phyloP scores from a whole-genome alignment of 1,284 basidiomycete species.

The Wolfiporia cocos region DNA sequence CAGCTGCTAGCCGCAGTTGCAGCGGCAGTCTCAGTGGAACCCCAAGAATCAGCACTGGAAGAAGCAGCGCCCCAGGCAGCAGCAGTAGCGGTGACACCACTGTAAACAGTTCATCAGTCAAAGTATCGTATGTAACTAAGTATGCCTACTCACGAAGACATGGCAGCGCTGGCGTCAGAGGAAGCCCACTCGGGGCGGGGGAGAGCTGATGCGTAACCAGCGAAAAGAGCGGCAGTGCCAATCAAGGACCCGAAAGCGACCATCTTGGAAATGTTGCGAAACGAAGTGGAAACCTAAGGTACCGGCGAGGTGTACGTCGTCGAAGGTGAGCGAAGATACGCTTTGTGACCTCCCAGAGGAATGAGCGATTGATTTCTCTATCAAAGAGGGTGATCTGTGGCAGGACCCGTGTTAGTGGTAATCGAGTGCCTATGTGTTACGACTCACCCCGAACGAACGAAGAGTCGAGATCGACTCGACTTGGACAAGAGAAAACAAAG shows the following conservation, averaged over 20 bases:
- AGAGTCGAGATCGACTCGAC: slow-evolving; percentile 64
- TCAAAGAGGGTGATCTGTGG: slow-evolving; percentile 65
- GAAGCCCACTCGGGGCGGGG: slow-evolving; percentile 41
- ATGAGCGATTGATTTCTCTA: slow-evolving; percentile 49
- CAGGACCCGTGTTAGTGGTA: slow-evolving; percentile 8
- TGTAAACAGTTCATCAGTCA: neutral
- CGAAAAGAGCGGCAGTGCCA: slow-evolving; percentile 44
- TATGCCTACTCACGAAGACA: slow-evolving; percentile 25
- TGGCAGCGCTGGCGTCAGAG: slow-evolving; percentile 38
- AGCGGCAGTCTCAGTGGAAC: slow-evolving; percentile 3
- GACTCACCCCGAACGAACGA: slow-evolving; percentile 43
- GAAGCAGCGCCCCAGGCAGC: slow-evolving; percentile 3
- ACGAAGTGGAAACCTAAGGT: slow-evolving; percentile 24
- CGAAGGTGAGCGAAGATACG: slow-evolving; percentile 29
- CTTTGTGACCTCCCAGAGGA: slow-evolving; percentile 50
- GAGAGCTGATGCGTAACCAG: slow-evolving; percentile 42
- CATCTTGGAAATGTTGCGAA: slow-evolving; percentile 36
- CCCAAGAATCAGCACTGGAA: slow-evolving; percentile 3
- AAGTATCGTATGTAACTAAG: neutral
- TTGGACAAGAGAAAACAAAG: slow-evolving; percentile 34
- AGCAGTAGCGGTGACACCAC: neutral
- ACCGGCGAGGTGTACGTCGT: slow-evolving; percentile 47
- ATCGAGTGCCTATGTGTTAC: neutral
- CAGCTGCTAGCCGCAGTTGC: neutral
- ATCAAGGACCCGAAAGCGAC: slow-evolving; percentile 47